Evolutionary conservation across 306 rosid species (phyloP).

Genomic region (Canavalia gladiata): DNA sequence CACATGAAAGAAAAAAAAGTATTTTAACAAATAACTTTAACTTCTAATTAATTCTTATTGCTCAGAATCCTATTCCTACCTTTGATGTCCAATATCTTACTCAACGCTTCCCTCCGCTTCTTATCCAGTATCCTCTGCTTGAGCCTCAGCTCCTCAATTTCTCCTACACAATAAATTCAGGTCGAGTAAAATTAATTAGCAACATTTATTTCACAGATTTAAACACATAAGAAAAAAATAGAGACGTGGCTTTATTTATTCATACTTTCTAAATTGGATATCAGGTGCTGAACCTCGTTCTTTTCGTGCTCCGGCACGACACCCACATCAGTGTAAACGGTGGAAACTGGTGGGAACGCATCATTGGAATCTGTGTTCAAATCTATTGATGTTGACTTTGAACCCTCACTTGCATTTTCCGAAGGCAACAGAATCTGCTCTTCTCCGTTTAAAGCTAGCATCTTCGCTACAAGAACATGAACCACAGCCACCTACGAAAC

Average conservation of each 20-base stretch:
- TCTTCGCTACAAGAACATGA: conserved; percentile 47
- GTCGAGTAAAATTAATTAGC: not conserved
- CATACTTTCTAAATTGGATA: conserved; percentile 74
- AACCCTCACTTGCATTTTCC: conserved; percentile 52
- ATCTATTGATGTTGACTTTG: conserved; percentile 59
- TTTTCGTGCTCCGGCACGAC: conserved; percentile 83
- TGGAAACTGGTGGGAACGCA: conserved; percentile 60
- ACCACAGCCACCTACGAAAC: not conserved
- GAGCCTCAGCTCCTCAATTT: conserved; percentile 69
- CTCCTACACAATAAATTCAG: conserved; percentile 64
- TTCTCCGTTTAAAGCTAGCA: conserved; percentile 63
- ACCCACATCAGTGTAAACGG: conserved; percentile 75
- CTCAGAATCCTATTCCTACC: conserved; percentile 55
- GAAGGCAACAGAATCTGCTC: conserved; percentile 65
- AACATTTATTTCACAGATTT: conserved; percentile 37
- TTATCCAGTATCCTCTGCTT: conserved; percentile 59
- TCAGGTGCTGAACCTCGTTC: conserved; percentile 62
- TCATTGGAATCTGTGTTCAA: conserved; percentile 64
- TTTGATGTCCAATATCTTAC: conserved; percentile 88
- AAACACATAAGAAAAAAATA: conserved; percentile 11
- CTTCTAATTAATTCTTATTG: not conserved
- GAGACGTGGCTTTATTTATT: not conserved
- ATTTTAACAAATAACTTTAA: not conserved
- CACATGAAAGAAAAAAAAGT: not conserved
- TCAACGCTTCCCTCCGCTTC: conserved; percentile 81